Evolutionary conservation across 192 early-diverging fungal genomes (phyloP).

Genomic region (Mortierella claussenii): DNA sequence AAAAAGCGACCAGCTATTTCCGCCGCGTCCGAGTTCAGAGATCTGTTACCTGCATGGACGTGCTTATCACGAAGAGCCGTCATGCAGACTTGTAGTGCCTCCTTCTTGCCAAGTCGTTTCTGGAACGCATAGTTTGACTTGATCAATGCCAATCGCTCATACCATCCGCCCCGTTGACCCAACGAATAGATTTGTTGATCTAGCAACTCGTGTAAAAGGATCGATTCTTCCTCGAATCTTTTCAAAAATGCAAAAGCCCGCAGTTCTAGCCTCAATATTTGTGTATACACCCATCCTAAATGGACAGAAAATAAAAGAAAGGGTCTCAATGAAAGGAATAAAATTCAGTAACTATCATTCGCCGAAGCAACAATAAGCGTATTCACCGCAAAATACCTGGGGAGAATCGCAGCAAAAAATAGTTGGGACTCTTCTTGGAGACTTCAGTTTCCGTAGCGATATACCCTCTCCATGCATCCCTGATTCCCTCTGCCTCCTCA

Average conservation of each 20-base stretch:
- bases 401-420: slow-evolving; percentile 37
- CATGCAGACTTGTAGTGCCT: slow-evolving; percentile 66
- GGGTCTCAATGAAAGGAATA: neutral
- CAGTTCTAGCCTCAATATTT: slow-evolving; percentile 65
- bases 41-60: slow-evolving; percentile 64
- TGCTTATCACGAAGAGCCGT: slow-evolving; percentile 66
- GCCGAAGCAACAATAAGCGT: neutral
- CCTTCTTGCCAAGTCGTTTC: slow-evolving; percentile 47
- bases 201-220: slow-evolving; percentile 64
- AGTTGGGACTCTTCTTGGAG: slow-evolving; percentile 27
- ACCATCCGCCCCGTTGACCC: slow-evolving; percentile 71
- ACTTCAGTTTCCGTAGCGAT: slow-evolving; percentile 23
- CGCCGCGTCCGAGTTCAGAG: no score
- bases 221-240: slow-evolving; percentile 63
- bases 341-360: neutral
- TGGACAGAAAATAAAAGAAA: neutral
- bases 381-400: slow-evolving; percentile 19
- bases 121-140: slow-evolving; percentile 63
- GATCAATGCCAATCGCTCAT: slow-evolving; percentile 70
- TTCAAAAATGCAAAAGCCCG: slow-evolving; percentile 64
- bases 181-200: slow-evolving; percentile 66
- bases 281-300: slow-evolving; percentile 68
- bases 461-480: slow-evolving; percentile 32
- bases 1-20: no score
- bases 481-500: slow-evolving; percentile 33